A percentile compares a stretch with the other conserved stretches of the same genome.
phyloP scores from a whole-genome alignment of 2,329 filamentous ascomycete genomes.

The Byssoonygena ceratinophila region DNA sequence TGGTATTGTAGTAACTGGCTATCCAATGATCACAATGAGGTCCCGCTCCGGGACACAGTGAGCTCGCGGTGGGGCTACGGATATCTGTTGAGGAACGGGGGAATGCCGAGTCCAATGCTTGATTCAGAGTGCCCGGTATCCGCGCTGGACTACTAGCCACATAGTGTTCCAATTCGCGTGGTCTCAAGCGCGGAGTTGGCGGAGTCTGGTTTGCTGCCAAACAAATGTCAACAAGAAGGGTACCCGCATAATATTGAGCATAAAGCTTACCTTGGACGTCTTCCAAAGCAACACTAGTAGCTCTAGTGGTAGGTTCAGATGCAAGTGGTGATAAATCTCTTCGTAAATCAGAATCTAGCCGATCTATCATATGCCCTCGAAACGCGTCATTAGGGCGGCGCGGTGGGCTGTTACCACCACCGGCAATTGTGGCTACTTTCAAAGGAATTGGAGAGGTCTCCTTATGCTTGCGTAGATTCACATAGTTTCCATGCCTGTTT shows the following conservation, averaged over 20 bases:
- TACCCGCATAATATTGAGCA: background rate
- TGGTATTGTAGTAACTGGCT: background rate
- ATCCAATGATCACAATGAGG: slow-evolving; percentile 1
- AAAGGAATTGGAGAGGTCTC: background rate
- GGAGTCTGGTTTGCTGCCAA: background rate
- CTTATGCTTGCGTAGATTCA: background rate
- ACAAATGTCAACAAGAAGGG: background rate
- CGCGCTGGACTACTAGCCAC: background rate
- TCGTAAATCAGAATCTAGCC: slow-evolving; percentile 38
- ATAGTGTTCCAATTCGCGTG: background rate
- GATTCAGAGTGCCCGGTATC: background rate
- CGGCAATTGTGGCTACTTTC: slow-evolving; percentile 14
- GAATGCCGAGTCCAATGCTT: background rate
- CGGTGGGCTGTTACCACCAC: slow-evolving; percentile 18
- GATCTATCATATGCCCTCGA: slow-evolving; percentile 19
- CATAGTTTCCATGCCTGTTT: background rate
- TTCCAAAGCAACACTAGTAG: background rate
- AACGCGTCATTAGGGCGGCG: slow-evolving; percentile 9
- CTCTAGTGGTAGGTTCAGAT: slow-evolving; percentile 4
- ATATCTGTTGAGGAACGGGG: background rate
- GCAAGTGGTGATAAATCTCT: slow-evolving; percentile 46
- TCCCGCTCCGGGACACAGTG: background rate
- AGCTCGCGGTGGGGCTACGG: background rate
- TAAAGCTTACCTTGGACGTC: background rate
- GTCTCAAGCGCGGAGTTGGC: background rate